Evolutionary conservation across 2,329 filamentous ascomycete genomes (phyloP).

Genomic region (Chrysoporthe cubensis): DNA sequence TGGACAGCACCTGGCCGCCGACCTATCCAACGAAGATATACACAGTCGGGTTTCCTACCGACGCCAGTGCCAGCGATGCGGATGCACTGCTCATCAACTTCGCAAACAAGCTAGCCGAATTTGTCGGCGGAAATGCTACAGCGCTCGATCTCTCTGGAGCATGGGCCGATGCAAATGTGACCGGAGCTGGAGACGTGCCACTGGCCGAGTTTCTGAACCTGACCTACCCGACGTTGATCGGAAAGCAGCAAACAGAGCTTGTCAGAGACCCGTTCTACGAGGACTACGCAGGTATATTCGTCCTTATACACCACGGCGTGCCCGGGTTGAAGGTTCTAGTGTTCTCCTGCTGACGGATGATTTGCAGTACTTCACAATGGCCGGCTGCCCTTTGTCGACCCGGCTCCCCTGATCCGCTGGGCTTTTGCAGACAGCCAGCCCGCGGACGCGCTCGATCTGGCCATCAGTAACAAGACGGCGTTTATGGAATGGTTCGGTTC

Average conservation of each 20-base stretch:
- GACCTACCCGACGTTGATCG: constrained; percentile 43
- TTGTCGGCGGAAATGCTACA: constrained; percentile 33
- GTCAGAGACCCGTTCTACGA: constrained; percentile 44
- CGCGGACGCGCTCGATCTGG: constrained; percentile 39
- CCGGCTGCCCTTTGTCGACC: constrained; percentile 43
- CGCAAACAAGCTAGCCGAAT: constrained; percentile 33
- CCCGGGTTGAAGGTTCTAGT: too few species aligned
- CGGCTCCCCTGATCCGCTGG: constrained; percentile 42
- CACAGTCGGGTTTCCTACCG: constrained; percentile 34
- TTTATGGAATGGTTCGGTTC: constrained; percentile 51
- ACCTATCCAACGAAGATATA: constrained; percentile 37
- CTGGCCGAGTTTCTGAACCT: constrained; percentile 36
- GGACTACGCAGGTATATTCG: constrained; percentile 41
- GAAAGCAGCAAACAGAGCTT: constrained; percentile 42
- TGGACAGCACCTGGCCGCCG: not conserved
- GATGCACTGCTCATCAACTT: constrained; percentile 36
- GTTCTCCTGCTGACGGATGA: not conserved
- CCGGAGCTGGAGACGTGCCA: constrained; percentile 23
- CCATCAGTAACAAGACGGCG: constrained; percentile 53
- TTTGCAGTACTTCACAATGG: constrained; percentile 37
- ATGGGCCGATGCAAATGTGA: constrained; percentile 33
- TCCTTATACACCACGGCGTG: not conserved
- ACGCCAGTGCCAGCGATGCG: constrained; percentile 25
- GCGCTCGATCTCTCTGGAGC: constrained; percentile 32
- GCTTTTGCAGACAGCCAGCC: constrained; percentile 39